Evolutionary conservation across 2,329 filamentous ascomycete genomes (phyloP), one percentile per base, ranked within the genome.

Genomic region (Trichoderma koningiopsis): DNA sequence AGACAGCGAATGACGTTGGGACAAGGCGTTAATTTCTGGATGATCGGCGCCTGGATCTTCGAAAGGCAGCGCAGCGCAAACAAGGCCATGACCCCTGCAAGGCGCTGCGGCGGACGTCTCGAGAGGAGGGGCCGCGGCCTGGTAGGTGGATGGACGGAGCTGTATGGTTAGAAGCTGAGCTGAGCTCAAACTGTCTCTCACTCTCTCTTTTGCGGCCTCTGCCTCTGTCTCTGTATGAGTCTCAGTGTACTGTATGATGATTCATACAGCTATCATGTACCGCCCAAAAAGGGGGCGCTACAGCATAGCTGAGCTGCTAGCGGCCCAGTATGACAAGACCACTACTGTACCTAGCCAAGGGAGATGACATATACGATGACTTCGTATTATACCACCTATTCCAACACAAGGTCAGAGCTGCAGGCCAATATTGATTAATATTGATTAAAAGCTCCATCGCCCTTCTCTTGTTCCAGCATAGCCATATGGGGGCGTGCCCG

Each of bases 1-100:
- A 65, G 37, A 37, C 13, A 59, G 68, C 63, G 57, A 70, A 60
- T 68, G 68, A 68, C 63, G 64, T 67, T 61, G 64, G 49, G n/a
- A 57, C 67, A 43, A 57, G 40, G 61, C 47, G 33, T 55, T 66
- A 33, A 56, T 27, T 65, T 66, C 58, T 69, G 61, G 61, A 64
- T 59, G 68, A 68, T 70, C 68, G 57, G 64, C 68, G 64, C 52
- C 68, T 68, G 63, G 64, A 59, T 55, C 63, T 61, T 49, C 49
- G n/a, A 60, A 62, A 27, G 49, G 56, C 58, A 56, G 56, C 52
- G 56, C 43, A 35, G 27, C 55, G 24, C 65, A 61, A 68, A 55
- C 67, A 69, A 66, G 68, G 68, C 47, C 62, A 59, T 27, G 53
- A 66, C 66, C 68, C 68, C 68, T 69, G 66, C 59, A 43, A 35